Evolutionary conservation across 176 grass and related monocot species (phyloP).

Genomic region (Avena atlantica): DNA sequence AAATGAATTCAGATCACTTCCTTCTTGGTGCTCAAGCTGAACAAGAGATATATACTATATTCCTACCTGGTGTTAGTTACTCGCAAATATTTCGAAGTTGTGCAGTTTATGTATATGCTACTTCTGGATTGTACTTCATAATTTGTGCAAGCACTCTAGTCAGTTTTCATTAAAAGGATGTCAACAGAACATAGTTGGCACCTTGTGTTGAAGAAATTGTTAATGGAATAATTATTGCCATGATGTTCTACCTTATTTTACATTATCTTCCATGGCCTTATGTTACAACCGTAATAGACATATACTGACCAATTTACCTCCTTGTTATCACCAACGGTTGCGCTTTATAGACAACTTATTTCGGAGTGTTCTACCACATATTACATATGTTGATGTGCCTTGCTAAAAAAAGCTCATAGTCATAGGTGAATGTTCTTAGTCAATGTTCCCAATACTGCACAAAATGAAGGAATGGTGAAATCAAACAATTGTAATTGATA

Average conservation of each 20-base stretch:
- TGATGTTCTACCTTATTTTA: not conserved
- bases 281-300: not conserved
- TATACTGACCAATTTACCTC: not conserved
- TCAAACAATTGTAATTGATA: slow-evolving; percentile 29
- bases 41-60: too few relatives aligned
- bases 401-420: slow-evolving; percentile 75
- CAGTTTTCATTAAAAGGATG: not conserved
- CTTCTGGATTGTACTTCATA: not conserved
- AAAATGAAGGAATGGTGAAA: slow-evolving; percentile 51
- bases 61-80: too few relatives aligned
- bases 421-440: slow-evolving; percentile 67
- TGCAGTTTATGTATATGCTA: not conserved
- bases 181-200: not conserved
- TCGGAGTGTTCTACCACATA: slow-evolving; percentile 73
- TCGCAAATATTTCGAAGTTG: not conserved
- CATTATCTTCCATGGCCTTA: not conserved
- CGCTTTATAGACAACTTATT: slow-evolving; percentile 66
- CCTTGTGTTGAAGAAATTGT: not conserved
- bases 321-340: slow-evolving; percentile 39
- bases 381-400: slow-evolving; percentile 74
- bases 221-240: not conserved
- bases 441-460: slow-evolving; percentile 59
- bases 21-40: not conserved
- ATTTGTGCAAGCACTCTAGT: not conserved
- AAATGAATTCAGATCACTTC: not conserved